These are phyloP conservation scores for Vanderwaltozyma verrucispora DNA, from an alignment of 805 yeast species.

Conservation along the genomic window DNA sequence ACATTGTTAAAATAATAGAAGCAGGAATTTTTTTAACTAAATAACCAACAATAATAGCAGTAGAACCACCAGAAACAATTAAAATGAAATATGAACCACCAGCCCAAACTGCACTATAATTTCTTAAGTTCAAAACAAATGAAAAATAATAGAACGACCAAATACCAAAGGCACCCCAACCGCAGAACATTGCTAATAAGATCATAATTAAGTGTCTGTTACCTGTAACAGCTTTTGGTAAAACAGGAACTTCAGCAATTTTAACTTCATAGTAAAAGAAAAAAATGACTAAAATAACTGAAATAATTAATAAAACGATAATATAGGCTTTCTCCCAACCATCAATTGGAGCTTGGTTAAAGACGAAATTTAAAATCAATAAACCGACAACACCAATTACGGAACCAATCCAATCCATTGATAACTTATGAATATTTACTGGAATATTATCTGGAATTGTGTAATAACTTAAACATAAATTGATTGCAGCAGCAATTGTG, in stretches of 20 bases:
- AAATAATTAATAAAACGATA: constrained; percentile 43
- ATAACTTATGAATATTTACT: constrained; percentile 14
- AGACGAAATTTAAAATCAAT: constrained; percentile 52
- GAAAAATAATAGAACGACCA: constrained; percentile 58
- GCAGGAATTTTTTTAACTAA: constrained; percentile 40
- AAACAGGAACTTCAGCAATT: constrained; percentile 38
- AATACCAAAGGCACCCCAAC: constrained; percentile 74
- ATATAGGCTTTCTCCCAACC: constrained; percentile 59
- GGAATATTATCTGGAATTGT: constrained; percentile 24
- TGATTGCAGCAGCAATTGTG: constrained; percentile 13
- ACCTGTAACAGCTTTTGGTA: constrained; percentile 42
- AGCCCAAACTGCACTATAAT: constrained; percentile 37
- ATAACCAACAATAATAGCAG: constrained; percentile 43
- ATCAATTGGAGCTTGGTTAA: constrained; percentile 66
- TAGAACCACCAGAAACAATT: constrained; percentile 43
- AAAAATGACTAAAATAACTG: constrained; percentile 32
- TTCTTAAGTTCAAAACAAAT: constrained; percentile 40
- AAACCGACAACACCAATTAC: constrained; percentile 48
- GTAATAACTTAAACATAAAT: constrained; percentile 11
- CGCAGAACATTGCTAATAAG: constrained; percentile 42
- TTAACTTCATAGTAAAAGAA: constrained; percentile 43
- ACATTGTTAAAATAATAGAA: constrained; percentile 37
- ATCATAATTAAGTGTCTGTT: constrained; percentile 36
- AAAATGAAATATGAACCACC: constrained; percentile 38
- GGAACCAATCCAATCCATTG: constrained; percentile 47